A percentile compares a stretch with the other conserved stretches of the same genome.
Evolutionary conservation across 768 basidiomycete species (phyloP).

Genomic region (Mrakia frigida): DNA sequence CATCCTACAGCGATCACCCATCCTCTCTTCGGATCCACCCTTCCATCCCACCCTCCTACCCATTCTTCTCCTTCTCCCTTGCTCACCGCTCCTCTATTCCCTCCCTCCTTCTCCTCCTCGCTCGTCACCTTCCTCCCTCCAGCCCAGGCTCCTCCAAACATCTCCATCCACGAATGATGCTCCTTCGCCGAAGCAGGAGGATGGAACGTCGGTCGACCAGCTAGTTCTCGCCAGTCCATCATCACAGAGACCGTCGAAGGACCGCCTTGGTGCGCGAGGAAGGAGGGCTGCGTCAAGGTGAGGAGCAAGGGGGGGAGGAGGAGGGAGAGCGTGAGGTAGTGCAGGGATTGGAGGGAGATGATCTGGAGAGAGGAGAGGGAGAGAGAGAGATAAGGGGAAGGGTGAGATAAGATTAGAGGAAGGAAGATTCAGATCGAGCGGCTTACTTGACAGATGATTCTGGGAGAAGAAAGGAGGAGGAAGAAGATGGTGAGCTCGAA

Average conservation of each 20-base stretch:
- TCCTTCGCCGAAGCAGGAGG: background rate
- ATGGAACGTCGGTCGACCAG: constrained; percentile 66
- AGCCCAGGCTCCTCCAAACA: constrained; percentile 70
- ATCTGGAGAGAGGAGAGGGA: constrained; percentile 59
- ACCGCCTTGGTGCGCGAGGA: constrained; percentile 43
- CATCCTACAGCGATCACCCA: constrained; percentile 89
- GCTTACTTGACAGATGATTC: too few relatives aligned
- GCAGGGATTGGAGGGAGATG: constrained; percentile 82
- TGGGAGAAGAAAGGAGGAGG: background rate
- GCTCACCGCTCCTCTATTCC: constrained; percentile 17
- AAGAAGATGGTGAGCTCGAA: constrained; percentile 45
- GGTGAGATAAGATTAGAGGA: background rate
- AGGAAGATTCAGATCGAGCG: constrained; percentile 45
- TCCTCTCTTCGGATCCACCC: constrained; percentile 70
- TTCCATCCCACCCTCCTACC: constrained; percentile 29
- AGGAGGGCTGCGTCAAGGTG: constrained; percentile 42
- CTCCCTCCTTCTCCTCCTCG: constrained; percentile 45
- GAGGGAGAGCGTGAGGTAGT: constrained; percentile 82
- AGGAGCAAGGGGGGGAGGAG: constrained; percentile 72
- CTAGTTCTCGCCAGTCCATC: constrained; percentile 98
- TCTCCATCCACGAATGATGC: constrained; percentile 51
- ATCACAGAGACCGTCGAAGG: constrained; percentile 60
- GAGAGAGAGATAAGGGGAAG: background rate
- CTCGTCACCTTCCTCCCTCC: constrained; percentile 69
- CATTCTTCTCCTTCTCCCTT: constrained; percentile 1